These are phyloP conservation scores for Gynochthodes officinalis DNA, from an alignment of 257 asterid genomes.

Conservation along the genomic window DNA sequence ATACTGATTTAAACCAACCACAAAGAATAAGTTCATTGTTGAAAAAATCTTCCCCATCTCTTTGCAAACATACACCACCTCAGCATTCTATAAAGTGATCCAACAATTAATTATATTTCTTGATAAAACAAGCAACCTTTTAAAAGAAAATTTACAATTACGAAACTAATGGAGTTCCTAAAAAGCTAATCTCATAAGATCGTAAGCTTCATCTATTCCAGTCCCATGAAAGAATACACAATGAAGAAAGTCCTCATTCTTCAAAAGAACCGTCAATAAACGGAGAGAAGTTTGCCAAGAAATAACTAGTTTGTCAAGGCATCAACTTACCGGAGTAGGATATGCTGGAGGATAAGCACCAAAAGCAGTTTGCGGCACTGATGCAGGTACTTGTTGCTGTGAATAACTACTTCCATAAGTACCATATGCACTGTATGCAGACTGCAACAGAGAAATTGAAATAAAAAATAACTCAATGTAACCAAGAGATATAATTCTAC, in stretches of 20 bases:
- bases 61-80: not conserved
- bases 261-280: not conserved
- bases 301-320: not conserved
- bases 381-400: slow-evolving; percentile 59
- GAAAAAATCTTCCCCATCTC: not conserved
- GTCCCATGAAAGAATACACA: not conserved
- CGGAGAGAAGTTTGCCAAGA: not conserved
- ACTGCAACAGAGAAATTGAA: slow-evolving; percentile 33
- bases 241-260: not conserved
- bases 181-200: not conserved
- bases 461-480: not conserved
- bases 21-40: not conserved
- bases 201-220: not conserved
- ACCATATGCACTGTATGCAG: slow-evolving; percentile 68
- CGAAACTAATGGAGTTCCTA: not conserved
- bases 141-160: not conserved
- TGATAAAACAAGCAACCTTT: not conserved
- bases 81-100: not conserved
- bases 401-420: slow-evolving; percentile 62
- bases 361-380: slow-evolving; percentile 72
- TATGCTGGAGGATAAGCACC: slow-evolving; percentile 82
- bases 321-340: slow-evolving; percentile 60
- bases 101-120: not conserved
- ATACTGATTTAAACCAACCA: not conserved
- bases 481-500: not conserved